These are phyloP conservation scores for Daldinia loculata DNA, from an alignment of 495 filamentous ascomycete species.

Conservation along the genomic window DNA sequence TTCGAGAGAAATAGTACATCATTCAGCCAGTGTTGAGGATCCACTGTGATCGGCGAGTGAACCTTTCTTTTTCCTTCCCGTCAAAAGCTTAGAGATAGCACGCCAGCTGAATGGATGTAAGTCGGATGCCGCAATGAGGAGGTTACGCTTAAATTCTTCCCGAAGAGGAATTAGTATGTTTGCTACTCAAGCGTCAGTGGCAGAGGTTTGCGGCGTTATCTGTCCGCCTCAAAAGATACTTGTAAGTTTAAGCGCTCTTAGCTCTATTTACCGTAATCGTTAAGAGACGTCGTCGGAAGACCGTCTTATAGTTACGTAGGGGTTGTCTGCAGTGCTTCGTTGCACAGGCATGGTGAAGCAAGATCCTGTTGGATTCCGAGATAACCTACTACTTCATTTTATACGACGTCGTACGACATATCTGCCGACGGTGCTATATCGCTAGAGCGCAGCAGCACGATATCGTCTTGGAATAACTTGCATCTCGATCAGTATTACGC, in stretches of 20 bases:
- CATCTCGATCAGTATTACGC: conserved; percentile 9
- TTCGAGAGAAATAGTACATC: neutral
- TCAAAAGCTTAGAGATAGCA: neutral
- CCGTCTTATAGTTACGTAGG: conserved; percentile 1
- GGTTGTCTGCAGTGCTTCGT: conserved; percentile 12
- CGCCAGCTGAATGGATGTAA: neutral
- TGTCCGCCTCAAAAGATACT: neutral
- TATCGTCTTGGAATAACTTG: neutral
- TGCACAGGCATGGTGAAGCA: conserved; percentile 8
- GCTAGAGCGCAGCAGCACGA: neutral
- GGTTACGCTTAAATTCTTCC: neutral
- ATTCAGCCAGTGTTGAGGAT: neutral
- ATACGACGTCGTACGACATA: conserved; percentile 35
- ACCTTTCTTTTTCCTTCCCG: neutral
- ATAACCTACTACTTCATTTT: conserved; percentile 3
- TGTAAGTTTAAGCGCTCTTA: neutral
- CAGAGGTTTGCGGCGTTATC: neutral
- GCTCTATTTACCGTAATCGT: neutral
- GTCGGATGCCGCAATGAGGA: neutral
- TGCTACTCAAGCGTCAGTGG: neutral
- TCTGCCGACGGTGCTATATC: conserved; percentile 4
- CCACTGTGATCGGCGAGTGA: neutral
- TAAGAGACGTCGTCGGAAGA: conserved; percentile 1
- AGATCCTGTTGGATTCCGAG: conserved; percentile 11
- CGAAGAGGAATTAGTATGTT: neutral